phyloP scores from a whole-genome alignment of 371 early-diverging fungal genomes.

The Blyttiomyces sp. region DNA sequence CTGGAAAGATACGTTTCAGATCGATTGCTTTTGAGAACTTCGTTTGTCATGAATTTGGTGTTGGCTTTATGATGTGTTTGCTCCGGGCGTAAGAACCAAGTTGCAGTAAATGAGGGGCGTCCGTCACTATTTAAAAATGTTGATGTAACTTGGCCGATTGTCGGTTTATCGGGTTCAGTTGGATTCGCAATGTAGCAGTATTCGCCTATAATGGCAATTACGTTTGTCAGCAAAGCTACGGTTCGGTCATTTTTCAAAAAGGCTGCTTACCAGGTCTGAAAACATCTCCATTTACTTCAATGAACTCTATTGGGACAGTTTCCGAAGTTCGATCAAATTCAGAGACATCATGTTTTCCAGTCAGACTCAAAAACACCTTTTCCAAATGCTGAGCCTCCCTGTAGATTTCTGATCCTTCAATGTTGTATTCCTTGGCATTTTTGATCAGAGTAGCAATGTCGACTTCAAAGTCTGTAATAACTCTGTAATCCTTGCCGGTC shows the following conservation, averaged over 20 bases:
- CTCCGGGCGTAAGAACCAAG: slow-evolving; percentile 53
- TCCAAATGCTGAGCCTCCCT: slow-evolving; percentile 43
- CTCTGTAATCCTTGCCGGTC: slow-evolving; percentile 15
- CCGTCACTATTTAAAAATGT: neutral
- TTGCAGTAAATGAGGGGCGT: slow-evolving; percentile 26
- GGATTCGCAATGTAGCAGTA: slow-evolving; percentile 45
- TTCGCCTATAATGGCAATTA: slow-evolving; percentile 31
- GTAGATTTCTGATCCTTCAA: slow-evolving; percentile 30
- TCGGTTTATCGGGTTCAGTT: slow-evolving; percentile 36
- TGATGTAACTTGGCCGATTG: slow-evolving; percentile 42
- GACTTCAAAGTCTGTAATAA: slow-evolving; percentile 20
- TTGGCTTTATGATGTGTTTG: slow-evolving; percentile 46
- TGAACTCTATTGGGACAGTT: slow-evolving; percentile 10
- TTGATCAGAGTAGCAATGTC: slow-evolving; percentile 31
- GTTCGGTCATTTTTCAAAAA: neutral
- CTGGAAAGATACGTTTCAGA: slow-evolving; percentile 31
- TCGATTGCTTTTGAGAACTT: slow-evolving; percentile 50
- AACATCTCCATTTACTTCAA: neutral
- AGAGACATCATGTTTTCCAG: neutral
- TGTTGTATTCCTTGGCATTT: slow-evolving; percentile 38
- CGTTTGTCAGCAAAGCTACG: neutral
- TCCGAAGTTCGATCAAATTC: neutral
- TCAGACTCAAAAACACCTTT: slow-evolving; percentile 8
- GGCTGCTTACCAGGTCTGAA: slow-evolving; percentile 3
- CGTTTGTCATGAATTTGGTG: slow-evolving; percentile 45